These are phyloP conservation scores for Candida fluviatilis DNA, from an alignment of 805 yeast species.

Conservation along the genomic window DNA sequence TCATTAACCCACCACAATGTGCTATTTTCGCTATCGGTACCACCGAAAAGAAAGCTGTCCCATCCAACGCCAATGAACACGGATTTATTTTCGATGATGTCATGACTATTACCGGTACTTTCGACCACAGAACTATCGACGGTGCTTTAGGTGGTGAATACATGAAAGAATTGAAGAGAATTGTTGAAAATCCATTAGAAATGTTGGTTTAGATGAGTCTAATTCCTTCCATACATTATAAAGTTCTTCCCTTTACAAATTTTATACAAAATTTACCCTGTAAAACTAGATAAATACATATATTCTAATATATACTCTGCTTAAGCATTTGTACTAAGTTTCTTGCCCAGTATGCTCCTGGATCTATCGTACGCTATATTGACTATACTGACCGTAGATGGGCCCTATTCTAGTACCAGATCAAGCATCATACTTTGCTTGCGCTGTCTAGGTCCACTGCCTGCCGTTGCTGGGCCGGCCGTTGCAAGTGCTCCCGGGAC, in stretches of 20 bases:
- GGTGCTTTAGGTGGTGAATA: slow-evolving; percentile 98
- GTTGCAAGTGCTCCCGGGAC: too few species aligned
- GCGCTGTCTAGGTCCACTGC: too few species aligned
- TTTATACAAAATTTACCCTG: too few species aligned
- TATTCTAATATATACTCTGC: not conserved
- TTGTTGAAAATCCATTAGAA: slow-evolving; percentile 94
- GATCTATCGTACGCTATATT: too few species aligned
- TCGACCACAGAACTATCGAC: slow-evolving; percentile 96
- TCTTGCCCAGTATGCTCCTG: too few species aligned
- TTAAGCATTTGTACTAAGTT: too few species aligned
- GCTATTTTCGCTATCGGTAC: slow-evolving; percentile 95
- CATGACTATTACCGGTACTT: slow-evolving; percentile 91
- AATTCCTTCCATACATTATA: too few species aligned
- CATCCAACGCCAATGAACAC: slow-evolving; percentile 83
- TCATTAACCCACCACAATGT: slow-evolving; percentile 96
- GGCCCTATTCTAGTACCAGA: too few species aligned
- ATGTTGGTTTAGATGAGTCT: slow-evolving; percentile 73
- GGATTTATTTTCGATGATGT: slow-evolving; percentile 92
- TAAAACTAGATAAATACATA: not conserved
- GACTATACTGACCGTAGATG: too few species aligned
- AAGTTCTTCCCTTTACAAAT: too few species aligned
- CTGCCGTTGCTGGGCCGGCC: too few species aligned
- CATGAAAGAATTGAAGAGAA: slow-evolving; percentile 86
- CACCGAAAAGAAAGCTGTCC: slow-evolving; percentile 85
- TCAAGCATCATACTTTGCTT: too few species aligned